Base-by-base conservation (phyloP, 2,329 filamentous ascomycete species). In the Trematosphaeria pertusa region DNA sequence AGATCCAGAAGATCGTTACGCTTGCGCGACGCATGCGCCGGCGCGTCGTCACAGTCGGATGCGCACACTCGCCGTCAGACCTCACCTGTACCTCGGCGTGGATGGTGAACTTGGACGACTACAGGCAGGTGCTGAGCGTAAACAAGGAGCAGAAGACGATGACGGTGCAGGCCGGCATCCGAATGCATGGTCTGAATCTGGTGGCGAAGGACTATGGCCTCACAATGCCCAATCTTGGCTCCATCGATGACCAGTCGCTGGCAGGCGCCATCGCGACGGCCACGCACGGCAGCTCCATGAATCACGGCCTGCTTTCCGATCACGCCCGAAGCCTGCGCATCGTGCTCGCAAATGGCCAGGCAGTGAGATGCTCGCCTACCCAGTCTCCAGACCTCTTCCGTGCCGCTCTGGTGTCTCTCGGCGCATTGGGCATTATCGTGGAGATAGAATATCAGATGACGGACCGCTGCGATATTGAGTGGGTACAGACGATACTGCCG, bases 221-320 rank as follows among this genome's bases (percentile, higher is more conserved):
- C 54, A 91, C 91, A 2, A 87, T 99, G 82, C 88, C 89, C 20
- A 97, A 95, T 69, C 78, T 97, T 35, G 94, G 94, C 26, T 96
- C 91, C 70, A 99, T 99, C 73, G 91, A 97, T 70, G 85, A 91
- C 62, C 94, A 99, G 78, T 94, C 89, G 48, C 87, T 97, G 52
- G 91, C 90, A 1, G 94, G 94, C 20, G 92, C 91, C 11, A 95
- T 97, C 51, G 87, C 89, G 15, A 99, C 94, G 0, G 92, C 89
- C 12, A 97, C 94, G 0, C 94, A 99, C 70, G 94, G 94, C 33
- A 95, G 89, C 63, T 94, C 89, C 44, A 77, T 95, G 48, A 78
- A 75, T 24, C 91, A 97, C 73, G 93, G 93, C 1, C 79, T 97
- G 53, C 78, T 99, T 52, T 93, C 89, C 0, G 87, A 95, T 65